These are phyloP conservation scores for Dipodascopsis uninucleata DNA, from an alignment of 805 yeast species.

Conservation along the genomic window DNA sequence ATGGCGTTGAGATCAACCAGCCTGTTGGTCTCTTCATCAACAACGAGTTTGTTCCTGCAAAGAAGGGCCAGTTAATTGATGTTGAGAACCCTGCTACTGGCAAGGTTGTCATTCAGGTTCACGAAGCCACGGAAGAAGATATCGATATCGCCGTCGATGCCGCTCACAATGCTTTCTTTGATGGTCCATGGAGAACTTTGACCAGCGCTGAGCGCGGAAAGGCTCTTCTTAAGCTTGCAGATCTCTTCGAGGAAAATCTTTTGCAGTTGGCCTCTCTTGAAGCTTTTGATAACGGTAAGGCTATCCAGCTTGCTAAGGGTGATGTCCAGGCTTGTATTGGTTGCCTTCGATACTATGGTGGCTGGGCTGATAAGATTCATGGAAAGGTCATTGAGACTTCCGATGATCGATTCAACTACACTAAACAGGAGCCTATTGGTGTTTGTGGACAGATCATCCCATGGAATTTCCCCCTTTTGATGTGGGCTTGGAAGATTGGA, in stretches of 20 bases:
- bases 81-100: conserved; percentile 47
- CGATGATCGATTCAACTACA: conserved; percentile 65
- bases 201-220: conserved; percentile 68
- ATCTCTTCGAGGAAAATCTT: conserved; percentile 64
- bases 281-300: conserved; percentile 86
- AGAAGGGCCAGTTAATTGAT: conserved; percentile 55
- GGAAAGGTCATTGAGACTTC: conserved; percentile 79
- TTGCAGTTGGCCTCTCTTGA: conserved; percentile 77
- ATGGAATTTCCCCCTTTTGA: conserved; percentile 93
- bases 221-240: conserved; percentile 68
- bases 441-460: conserved; percentile 96
- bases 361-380: conserved; percentile 82
- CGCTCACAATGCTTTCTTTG: conserved; percentile 70
- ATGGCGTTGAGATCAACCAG: conserved; percentile 69
- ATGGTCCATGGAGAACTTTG: conserved; percentile 58
- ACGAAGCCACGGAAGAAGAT: conserved; percentile 75
- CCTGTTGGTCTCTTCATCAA: conserved; percentile 81
- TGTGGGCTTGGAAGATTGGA: conserved; percentile 93
- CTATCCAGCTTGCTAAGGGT: conserved; percentile 54
- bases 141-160: conserved; percentile 82
- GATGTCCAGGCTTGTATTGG: conserved; percentile 69
- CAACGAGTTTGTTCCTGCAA: conserved; percentile 65
- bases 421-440: conserved; percentile 87
- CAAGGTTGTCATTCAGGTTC: conserved; percentile 61
- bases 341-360: conserved; percentile 80